Evolutionary conservation across 1,139 yeast species (phyloP), one percentile per base, ranked within the genome.

Genomic region (Sugiyamaella neomexicana): DNA sequence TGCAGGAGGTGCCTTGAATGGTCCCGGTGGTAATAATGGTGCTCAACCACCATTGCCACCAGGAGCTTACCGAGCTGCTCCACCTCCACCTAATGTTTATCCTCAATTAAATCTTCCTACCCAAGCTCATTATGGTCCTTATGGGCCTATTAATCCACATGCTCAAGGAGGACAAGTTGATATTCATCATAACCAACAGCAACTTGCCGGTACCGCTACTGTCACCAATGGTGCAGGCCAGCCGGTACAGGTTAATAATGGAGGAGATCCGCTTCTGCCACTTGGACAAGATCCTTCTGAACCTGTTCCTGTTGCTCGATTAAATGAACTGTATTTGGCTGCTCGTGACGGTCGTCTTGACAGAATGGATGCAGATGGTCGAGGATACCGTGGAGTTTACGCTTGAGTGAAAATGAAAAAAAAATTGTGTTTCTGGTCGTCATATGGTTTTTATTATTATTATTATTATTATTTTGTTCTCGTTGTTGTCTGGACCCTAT

Each of bases 311-410:
- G 72, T 72, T 32, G 73, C 73, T 20, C 61, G 79, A 55, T 74
- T 82, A 62, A 77, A 77, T 57, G 78, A 77, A 62, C 65, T 76
- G 48, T 76, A 76, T 59, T 61, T 75, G 42, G 79, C 79, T 46
- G 78, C 79, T 10, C 71, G 78, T 50, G 80, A 77, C 57, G 80
- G 80, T 8, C 74, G 80, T 52, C 63, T 76, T 42, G 80, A 77
- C 61, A 65, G 80, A n/a, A 68, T 77, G 59, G 80, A 77, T 51
- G 69, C 77, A 23, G 75, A 71, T 52, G 66, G 78, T 4, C 68
- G 75, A 52, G 78, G 79, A 2, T 75, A 67, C 58, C 74, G 72
- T 49, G 74, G 74, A 29, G 75, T 72, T 31, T 72, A 70, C 57
- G 75, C 75, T 42, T 74, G 71, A 59, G n/a, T n/a, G n/a, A 72